Evolutionary conservation across 306 rosid genomes (phyloP).

Genomic region (Prunus armeniaca): DNA sequence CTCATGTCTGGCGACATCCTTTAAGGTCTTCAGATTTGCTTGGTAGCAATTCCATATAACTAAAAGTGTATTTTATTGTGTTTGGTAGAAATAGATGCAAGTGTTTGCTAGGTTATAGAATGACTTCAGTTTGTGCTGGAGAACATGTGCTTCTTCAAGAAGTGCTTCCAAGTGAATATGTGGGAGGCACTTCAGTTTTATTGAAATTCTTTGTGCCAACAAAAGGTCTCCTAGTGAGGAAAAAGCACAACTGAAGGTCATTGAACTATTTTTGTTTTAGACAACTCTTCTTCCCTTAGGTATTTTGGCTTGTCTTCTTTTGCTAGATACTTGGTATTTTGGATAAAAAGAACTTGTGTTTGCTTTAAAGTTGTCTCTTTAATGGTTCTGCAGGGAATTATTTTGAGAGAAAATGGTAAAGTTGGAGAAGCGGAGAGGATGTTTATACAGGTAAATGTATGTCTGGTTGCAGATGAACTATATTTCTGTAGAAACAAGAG

Average conservation of each 20-base stretch:
- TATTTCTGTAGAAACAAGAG: neutral
- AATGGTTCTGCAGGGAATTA: constrained; percentile 65
- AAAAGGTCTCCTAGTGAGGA: neutral
- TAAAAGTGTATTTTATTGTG: neutral
- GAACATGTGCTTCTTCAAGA: neutral
- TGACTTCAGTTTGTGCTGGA: too few species aligned
- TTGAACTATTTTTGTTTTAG: neutral
- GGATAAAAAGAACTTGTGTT: neutral
- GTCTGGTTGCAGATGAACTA: neutral
- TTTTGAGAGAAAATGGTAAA: constrained; percentile 75
- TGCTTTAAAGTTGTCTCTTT: constrained; percentile 7
- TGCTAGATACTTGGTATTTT: neutral
- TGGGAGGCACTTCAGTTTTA: neutral
- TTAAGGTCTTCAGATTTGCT: neutral
- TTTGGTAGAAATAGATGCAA: neutral
- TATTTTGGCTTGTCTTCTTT: too few species aligned
- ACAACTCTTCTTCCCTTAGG: too few species aligned
- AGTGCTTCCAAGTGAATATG: neutral
- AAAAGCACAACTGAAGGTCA: neutral
- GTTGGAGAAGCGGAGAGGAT: constrained; percentile 91
- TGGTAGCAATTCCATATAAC: neutral
- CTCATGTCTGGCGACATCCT: neutral
- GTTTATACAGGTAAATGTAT: constrained; percentile 84
- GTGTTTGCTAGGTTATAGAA: too few species aligned
- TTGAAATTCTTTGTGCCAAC: neutral